Conservation (phyloP, 1,284 basidiomycete species). For the Austroboletus novae-zelandiae region DNA sequence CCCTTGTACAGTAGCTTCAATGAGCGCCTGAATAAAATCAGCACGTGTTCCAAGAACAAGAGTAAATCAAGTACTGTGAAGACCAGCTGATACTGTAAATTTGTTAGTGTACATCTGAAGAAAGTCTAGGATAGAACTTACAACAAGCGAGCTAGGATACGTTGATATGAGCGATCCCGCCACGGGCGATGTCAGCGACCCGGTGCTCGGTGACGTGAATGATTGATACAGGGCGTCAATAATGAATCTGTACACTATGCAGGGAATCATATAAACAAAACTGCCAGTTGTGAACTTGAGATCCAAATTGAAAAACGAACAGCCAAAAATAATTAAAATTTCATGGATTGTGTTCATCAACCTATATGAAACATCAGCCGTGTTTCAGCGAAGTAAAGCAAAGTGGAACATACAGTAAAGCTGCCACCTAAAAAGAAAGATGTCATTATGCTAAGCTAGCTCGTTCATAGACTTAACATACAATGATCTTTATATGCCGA, state of each 20-base stretch:
- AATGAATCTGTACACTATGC: constrained; percentile 16
- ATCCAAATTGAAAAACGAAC: background rate
- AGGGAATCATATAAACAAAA: background rate
- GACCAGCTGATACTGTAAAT: constrained; percentile 9
- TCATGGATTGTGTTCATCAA: constrained; percentile 9
- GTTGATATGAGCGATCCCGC: too few species aligned
- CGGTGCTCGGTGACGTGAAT: background rate
- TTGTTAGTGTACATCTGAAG: background rate
- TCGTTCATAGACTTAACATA: constrained; percentile 2
- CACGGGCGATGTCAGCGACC: too few species aligned
- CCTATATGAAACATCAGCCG: constrained; percentile 1
- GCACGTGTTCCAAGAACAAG: background rate
- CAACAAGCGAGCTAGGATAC: constrained; percentile 10
- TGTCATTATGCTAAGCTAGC: background rate
- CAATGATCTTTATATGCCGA: constrained; percentile 6
- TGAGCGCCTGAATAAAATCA: constrained; percentile 4
- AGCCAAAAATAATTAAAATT: background rate
- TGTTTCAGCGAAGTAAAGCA: background rate
- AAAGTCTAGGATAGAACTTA: constrained; percentile 1
- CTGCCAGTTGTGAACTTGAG: too few species aligned
- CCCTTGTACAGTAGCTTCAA: background rate
- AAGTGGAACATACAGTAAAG: constrained; percentile 1
- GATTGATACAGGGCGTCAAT: constrained; percentile 3
- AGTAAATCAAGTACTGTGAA: background rate
- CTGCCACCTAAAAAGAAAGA: constrained; percentile 1